These are phyloP conservation scores for Mayamaea pseudoterrestris DNA, from an alignment of 108 stramenopile species.

Conservation along the genomic window DNA sequence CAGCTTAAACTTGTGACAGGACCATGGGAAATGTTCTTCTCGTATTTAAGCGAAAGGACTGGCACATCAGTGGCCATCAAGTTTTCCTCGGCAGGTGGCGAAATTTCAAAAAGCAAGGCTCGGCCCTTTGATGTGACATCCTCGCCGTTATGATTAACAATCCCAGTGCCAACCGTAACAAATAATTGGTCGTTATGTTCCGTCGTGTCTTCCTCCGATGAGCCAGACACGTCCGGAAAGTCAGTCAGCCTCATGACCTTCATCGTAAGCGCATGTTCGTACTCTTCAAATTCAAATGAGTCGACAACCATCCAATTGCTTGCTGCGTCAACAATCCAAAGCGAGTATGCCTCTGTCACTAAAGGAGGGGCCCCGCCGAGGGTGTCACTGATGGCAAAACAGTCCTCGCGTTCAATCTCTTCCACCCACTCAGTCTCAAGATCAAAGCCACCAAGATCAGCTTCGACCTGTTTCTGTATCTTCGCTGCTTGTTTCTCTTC, in stretches of 20 bases:
- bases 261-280: slow-evolving; percentile 64
- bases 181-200: slow-evolving; percentile 46
- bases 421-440: slow-evolving; percentile 85
- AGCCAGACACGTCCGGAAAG: slow-evolving; percentile 26
- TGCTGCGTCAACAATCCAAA: slow-evolving; percentile 81
- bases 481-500: slow-evolving; percentile 70
- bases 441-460: slow-evolving; percentile 84
- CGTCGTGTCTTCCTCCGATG: slow-evolving; percentile 21
- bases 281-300: slow-evolving; percentile 55
- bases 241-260: slow-evolving; percentile 63
- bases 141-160: slow-evolving; percentile 68
- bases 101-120: slow-evolving; percentile 54
- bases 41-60: slow-evolving; percentile 46
- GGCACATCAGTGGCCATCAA: slow-evolving; percentile 5
- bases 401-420: slow-evolving; percentile 79
- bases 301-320: slow-evolving; percentile 70
- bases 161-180: slow-evolving; percentile 60
- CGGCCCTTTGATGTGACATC: slow-evolving; percentile 68
- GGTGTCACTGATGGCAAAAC: slow-evolving; percentile 48
- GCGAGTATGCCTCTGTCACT: slow-evolving; percentile 38
- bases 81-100: slow-evolving; percentile 1
- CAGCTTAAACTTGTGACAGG: slow-evolving; percentile 69
- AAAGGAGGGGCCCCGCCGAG: slow-evolving; percentile 72
- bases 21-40: slow-evolving; percentile 75
- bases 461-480: slow-evolving; percentile 76